Evolutionary conservation across 257 asterid genomes (phyloP).

Genomic region (Solanum rostratum): DNA sequence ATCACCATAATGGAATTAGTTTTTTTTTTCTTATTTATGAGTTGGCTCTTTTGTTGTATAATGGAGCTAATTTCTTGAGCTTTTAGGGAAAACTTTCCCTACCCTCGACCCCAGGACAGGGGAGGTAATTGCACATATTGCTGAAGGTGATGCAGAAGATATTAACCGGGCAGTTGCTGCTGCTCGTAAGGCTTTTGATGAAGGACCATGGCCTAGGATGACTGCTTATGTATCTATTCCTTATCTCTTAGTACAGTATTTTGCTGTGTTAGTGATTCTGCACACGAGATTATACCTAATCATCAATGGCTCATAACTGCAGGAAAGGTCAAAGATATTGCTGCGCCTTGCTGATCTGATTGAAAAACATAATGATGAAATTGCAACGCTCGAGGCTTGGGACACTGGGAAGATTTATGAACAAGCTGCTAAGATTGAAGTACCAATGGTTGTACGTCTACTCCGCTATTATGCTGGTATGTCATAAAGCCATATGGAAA

Average conservation of each 20-base stretch:
- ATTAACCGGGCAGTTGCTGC: conserved; percentile 76
- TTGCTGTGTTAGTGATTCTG: neutral
- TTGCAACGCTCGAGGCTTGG: conserved; percentile 91
- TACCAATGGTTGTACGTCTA: conserved; percentile 70
- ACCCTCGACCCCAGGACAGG: conserved; percentile 92
- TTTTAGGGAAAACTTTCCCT: conserved; percentile 71
- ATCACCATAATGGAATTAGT: neutral
- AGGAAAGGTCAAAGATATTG: conserved; percentile 78
- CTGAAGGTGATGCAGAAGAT: conserved; percentile 93
- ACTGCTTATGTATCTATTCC: conserved; percentile 61
- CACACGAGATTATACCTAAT: neutral
- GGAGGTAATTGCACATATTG: conserved; percentile 73
- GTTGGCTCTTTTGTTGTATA: neutral
- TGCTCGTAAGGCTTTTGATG: conserved; percentile 94
- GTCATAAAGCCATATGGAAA: conserved; percentile 2
- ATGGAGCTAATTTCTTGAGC: neutral
- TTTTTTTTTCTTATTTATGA: neutral
- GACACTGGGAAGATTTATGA: conserved; percentile 79
- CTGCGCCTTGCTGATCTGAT: conserved; percentile 78
- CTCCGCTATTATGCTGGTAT: conserved; percentile 85
- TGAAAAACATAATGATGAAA: conserved; percentile 80
- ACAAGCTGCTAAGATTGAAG: conserved; percentile 59
- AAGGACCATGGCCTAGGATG: conserved; percentile 94
- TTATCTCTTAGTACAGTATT: neutral
- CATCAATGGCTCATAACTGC: conserved; percentile 2